Evolutionary conservation across 176 grass and related monocot genomes (phyloP).

Genomic region (Zea luxurians): DNA sequence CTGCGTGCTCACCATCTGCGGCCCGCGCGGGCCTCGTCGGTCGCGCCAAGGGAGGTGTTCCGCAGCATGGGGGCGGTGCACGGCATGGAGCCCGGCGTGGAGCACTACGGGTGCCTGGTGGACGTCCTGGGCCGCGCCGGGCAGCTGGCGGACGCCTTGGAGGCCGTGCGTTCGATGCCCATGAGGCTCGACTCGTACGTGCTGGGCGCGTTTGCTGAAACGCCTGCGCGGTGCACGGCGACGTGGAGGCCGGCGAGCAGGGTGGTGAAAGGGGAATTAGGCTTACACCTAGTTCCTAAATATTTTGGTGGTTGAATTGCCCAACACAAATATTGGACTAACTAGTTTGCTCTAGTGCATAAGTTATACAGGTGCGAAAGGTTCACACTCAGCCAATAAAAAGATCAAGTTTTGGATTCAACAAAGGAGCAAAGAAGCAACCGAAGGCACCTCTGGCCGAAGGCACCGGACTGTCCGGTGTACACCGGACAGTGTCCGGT

Average conservation of each 20-base stretch:
- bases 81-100: conserved; percentile 41
- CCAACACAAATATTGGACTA: too few relatives aligned
- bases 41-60: conserved; percentile 43
- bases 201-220: conserved; percentile 62
- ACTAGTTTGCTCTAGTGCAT: too few relatives aligned
- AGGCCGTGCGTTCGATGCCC: conserved; percentile 39
- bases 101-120: conserved; percentile 67
- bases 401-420: too few relatives aligned
- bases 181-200: conserved; percentile 65
- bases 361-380: too few relatives aligned
- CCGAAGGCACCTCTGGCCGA: too few relatives aligned
- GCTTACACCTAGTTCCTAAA: too few relatives aligned
- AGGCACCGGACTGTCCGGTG: too few relatives aligned
- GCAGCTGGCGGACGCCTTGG: conserved; percentile 39
- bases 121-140: conserved; percentile 60
- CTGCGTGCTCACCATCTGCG: conserved; percentile 52
- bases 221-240: conserved; percentile 42
- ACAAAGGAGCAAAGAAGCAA: too few relatives aligned
- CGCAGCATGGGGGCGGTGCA: conserved; percentile 33
- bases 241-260: conserved; percentile 24
- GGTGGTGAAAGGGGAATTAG: too few relatives aligned
- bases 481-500: too few relatives aligned
- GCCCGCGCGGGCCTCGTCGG: conserved; percentile 33
- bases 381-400: too few relatives aligned
- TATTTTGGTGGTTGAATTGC: too few relatives aligned